Percentiles rank a stretch among this genome's conserved stretches.
Conservation (phyloP, 129 eudicot species). For the sunflower (Helianthus annuus) region DNA sequence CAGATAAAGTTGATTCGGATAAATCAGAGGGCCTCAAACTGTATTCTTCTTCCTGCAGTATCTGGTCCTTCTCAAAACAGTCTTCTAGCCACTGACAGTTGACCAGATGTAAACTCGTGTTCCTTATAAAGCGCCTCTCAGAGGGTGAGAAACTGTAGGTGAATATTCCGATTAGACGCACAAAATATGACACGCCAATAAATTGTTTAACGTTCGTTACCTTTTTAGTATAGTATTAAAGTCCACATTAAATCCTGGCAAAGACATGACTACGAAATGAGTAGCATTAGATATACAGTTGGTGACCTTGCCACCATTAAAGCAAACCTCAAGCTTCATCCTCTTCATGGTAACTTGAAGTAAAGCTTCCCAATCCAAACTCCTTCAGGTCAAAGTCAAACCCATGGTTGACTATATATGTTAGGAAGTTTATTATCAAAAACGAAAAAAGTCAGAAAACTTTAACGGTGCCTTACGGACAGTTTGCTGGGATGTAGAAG, state of each 20-base stretch:
- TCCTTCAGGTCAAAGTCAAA: conserved; percentile 35
- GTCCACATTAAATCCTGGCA: conserved; percentile 44
- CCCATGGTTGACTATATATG: conserved; percentile 1
- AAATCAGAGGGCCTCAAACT: conserved; percentile 48
- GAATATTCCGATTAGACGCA: conserved; percentile 15
- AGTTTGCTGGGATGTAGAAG: conserved; percentile 53
- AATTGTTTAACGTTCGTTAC: conserved; percentile 27
- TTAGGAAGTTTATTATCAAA: not conserved
- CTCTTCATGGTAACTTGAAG: conserved; percentile 68
- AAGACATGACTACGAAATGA: conserved; percentile 62
- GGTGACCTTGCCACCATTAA: conserved; percentile 70
- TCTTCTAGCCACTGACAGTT: conserved; percentile 80
- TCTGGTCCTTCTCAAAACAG: conserved; percentile 53
- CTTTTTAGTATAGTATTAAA: conserved; percentile 47
- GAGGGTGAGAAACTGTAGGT: conserved; percentile 60
- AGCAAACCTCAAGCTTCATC: conserved; percentile 74
- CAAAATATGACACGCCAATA: not conserved
- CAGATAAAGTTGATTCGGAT: conserved; percentile 44
- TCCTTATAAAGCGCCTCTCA: conserved; percentile 46
- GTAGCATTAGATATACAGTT: conserved; percentile 58
- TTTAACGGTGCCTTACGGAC: conserved; percentile 36
- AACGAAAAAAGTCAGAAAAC: not conserved
- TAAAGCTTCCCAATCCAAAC: conserved; percentile 50
- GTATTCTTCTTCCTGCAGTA: conserved; percentile 61
- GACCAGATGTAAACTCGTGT: conserved; percentile 61